Evolutionary conservation across 2,329 filamentous ascomycete genomes (phyloP), one percentile per base, ranked within the genome.

Genomic region (Sclerotiophoma versabilis): DNA sequence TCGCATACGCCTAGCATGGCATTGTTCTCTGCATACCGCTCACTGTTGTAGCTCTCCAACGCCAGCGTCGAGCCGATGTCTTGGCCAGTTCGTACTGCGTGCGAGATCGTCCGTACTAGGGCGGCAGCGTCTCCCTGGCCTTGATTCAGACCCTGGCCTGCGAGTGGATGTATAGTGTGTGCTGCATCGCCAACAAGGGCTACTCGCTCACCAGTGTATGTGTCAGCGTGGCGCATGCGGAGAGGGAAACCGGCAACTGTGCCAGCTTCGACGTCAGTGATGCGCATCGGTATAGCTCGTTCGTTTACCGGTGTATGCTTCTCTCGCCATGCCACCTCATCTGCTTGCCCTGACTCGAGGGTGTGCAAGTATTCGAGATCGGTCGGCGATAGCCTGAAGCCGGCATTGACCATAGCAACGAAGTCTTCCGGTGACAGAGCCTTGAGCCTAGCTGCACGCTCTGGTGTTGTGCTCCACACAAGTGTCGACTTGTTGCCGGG

Each of bases 141-240:
- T 66, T 96, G 90, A 71, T 99, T 99, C 12, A 99, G 81, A 1
- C 95, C 95, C 75, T 98, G 95, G 0, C 95, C 95, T 1, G 92
- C 95, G 4, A 99, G 87, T 0, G 95, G 95, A 74, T 99, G 95
- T 61, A 96, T 87, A 1, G 93, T 96, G 74, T 99, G 95, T 7
- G 95, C 95, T 1, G 95, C 95, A 63, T 99, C 95, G 57, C 95
- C 95, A 29, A 99, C 86, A 1, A 99, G 84, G 0, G 93, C 95
- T 8, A 97, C 81, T n/a, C 95, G 88, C 68, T 96, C 92, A 32
- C 87, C 90, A 34, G 91, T 90, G 72, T 99, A 99, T 1, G 91
- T 92, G 69, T 96, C 91, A n/a, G 93, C 93, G 73, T 99, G 95
- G 23, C 93, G 88, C 79, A 98, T 83, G 70, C 89, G 91, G 15